Percentiles rank a stretch among this genome's conserved stretches.
phyloP scores from a whole-genome alignment of 768 basidiomycete genomes.

The Russula sp. region DNA sequence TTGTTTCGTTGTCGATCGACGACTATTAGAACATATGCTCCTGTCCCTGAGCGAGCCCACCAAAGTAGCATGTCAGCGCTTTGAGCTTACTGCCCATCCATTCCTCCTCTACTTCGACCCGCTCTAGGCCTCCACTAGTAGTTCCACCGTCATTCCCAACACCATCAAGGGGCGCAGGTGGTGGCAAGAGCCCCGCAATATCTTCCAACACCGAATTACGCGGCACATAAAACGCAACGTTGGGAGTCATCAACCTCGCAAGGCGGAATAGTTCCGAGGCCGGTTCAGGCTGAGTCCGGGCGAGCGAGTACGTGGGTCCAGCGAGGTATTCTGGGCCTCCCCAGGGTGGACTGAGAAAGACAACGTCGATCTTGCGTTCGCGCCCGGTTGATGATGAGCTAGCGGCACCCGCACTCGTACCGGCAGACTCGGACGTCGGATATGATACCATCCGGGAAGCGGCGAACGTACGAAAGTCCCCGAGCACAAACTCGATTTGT shows the following conservation, averaged over 20 bases:
- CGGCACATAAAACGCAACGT: constrained; percentile 89
- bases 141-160: neutral
- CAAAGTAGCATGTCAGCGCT: constrained; percentile 92
- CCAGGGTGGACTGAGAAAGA: constrained; percentile 96
- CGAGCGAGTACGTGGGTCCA: constrained; percentile 60
- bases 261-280: constrained; percentile 81
- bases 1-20: neutral
- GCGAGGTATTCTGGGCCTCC: constrained; percentile 77
- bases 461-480: constrained; percentile 85
- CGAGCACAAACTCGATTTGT: constrained; percentile 89
- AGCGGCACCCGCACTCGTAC: neutral
- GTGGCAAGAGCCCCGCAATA: constrained; percentile 51
- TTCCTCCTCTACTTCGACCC: constrained; percentile 90
- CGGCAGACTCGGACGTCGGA: neutral
- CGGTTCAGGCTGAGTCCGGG: constrained; percentile 72
- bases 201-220: constrained; percentile 75
- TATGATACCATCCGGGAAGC: constrained; percentile 31
- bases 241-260: constrained; percentile 65
- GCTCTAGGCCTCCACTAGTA: constrained; percentile 42
- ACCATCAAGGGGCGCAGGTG: neutral
- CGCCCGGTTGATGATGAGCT: neutral
- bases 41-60: constrained; percentile 72
- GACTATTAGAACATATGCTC: constrained; percentile 50
- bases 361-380: constrained; percentile 69
- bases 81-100: constrained; percentile 95